Evolutionary conservation across 352 stramenopile genomes (phyloP), one percentile per base, ranked within the genome.

Genomic region (Globisporangium polare): DNA sequence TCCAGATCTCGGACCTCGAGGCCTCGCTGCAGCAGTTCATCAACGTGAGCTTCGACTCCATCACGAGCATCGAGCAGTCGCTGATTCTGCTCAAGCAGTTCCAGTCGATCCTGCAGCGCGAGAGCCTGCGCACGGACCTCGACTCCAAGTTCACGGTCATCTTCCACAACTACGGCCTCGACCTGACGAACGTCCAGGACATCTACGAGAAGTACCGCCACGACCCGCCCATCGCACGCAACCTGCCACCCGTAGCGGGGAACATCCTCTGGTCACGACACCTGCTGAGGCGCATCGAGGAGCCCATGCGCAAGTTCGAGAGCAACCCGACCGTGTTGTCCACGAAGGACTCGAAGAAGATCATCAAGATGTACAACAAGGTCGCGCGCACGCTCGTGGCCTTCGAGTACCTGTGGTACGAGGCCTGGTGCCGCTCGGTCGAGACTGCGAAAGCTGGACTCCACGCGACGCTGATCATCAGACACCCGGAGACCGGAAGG

Each of bases 341-440:
- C 0, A 94, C 81, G 2, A 94, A 94, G 50, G 88, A 96, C 54
- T 90, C 77, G 2, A 94, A 94, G 66, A 93, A 92, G 73, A 96
- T 96, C 50, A 93, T 96, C 63, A 92, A 92, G 66, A 92, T 82
- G 17, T 96, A 96, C 77, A 96, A 96, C 68, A 95, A 94, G 63
- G 83, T 96, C 3, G 86, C 88, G 3, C 80, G 85, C 3, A 96
- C 88, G 27, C 77, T 96, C n/a, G 84, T 96, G 7, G 88, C 88
- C 3, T 96, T 96, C 26, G 88, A 96, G 58, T 95, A 95, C 57
- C 58, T 95, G 10, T 96, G 88, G 88, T 95, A 94, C 64, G 83
- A 94, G 67, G 87, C 88, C 0, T 96, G 88, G 88, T 90, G 78
- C 37, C 78, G 83, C 15, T 90, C 78, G 0, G 83, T 96, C 7